Base-by-base conservation (phyloP, 108 stramenopile species). In the Licmophora abbreviata region DNA sequence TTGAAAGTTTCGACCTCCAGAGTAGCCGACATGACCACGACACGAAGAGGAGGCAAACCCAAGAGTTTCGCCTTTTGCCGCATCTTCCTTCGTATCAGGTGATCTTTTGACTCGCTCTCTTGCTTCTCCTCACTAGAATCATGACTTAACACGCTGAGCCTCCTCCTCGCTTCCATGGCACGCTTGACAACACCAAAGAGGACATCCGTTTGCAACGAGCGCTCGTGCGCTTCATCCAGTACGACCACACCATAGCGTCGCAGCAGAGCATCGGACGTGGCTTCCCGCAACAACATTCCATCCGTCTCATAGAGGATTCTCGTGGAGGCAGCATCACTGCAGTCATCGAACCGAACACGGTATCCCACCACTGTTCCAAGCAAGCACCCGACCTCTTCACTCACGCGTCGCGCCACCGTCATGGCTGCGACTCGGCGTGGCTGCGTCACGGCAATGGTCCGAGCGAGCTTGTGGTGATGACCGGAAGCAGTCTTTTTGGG, bases 21-120 rank as follows among this genome's bases (percentile, higher is more conserved):
- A 0, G 97, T 98, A 14, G 99, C 99, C 30, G 93, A 94, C 96
- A 97, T 98, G 46, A 98, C 89, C 17, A 96, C 76, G 1, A 96
- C 82, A 35, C 74, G 74, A n/a, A 98, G 69, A 15, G 78, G 81
- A 30, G 73, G 77, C 7, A 90, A 50, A 21, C 71, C 61, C 22
- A 64, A 57, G 8, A 63, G 28, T 32, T 59, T 32, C 18, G 77
- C 81, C 28, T 32, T 50, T 30, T 58, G 46, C 40, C 59, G 35
- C 76, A 83, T 71, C 1, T 48, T 14, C 1, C 36, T 48, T 11
- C 74, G 59, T 32, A 81, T 75, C 41, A 65, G 48, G 14, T 51
- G 44, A 59, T 83, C 81, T 55, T 65, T 77, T 15, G 29, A 37
- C 22, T 41, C 40, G n/a, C 27, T 10, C 4, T 38, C 41, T 9